A percentile compares a stretch with the other conserved stretches of the same genome.
These are phyloP conservation scores for Botryotinia convoluta DNA, from an alignment of 2,329 filamentous ascomycete genomes.

Conservation along the genomic window DNA sequence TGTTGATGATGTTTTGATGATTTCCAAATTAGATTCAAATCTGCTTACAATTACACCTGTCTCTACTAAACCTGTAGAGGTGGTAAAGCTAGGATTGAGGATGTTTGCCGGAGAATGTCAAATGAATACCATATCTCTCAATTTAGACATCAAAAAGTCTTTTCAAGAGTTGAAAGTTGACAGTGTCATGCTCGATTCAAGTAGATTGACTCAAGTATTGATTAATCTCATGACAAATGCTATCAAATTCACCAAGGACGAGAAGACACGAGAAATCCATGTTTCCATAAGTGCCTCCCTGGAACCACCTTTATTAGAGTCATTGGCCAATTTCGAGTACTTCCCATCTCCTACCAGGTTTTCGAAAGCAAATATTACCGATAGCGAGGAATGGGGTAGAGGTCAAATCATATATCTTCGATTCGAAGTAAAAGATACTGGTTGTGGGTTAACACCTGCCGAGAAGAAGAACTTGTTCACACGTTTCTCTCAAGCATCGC, in stretches of 20 bases:
- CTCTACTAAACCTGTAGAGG: conserved; percentile 63
- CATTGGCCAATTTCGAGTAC: conserved; percentile 22
- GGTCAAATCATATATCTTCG: conserved; percentile 60
- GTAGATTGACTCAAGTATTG: conserved; percentile 71
- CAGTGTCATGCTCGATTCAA: conserved; percentile 69
- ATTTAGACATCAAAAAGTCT: conserved; percentile 61
- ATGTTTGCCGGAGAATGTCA: conserved; percentile 77
- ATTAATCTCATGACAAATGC: conserved; percentile 80
- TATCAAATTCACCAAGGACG: conserved; percentile 74
- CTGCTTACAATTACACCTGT: conserved; percentile 68
- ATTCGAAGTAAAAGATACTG: conserved; percentile 74
- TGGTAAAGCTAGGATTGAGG: conserved; percentile 66
- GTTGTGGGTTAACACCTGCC: conserved; percentile 65
- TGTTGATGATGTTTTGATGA: conserved; percentile 59
- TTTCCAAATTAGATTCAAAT: conserved; percentile 70
- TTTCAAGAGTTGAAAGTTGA: conserved; percentile 57
- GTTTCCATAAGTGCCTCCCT: conserved; percentile 38
- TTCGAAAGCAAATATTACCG: conserved; percentile 31
- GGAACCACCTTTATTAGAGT: conserved; percentile 40
- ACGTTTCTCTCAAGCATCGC: conserved; percentile 74
- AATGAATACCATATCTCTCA: conserved; percentile 64
- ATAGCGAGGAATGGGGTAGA: conserved; percentile 37
- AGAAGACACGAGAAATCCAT: conserved; percentile 54
- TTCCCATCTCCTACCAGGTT: conserved; percentile 29
- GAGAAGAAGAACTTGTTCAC: conserved; percentile 74